Evolutionary conservation across 495 filamentous ascomycete genomes (phyloP), one percentile per base, ranked within the genome.

Genomic region (Parmelia sp.): DNA sequence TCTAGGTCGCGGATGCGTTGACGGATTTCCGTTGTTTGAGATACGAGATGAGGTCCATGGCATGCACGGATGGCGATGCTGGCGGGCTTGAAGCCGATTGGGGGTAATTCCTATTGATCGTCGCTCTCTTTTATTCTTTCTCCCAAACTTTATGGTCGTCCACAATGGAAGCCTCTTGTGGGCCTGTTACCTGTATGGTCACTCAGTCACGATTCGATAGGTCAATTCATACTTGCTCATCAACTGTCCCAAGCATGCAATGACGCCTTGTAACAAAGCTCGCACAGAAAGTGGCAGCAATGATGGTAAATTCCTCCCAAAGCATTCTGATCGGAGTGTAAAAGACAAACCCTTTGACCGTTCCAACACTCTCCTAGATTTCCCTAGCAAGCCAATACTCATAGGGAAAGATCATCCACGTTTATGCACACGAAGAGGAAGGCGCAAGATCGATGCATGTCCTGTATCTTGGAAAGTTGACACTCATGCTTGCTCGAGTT

Each of bases 201-300:
- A 57, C 61, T 45, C 57, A 57, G 61, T 45, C 35, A 29, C 21
- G 17, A 10, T n/a, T 55, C 29, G 1, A 55, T 37, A 45, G n/a
- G 47, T 31, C 61, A 37, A 33, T 33, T 25, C 61, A 21, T 44
- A 42, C 8, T 33, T 19, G 29, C 51, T 42, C 17, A 33, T 55
- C 51, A 35, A 0, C 2, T n/a, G 29, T 33, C 29, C 29, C 29
- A 55, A n/a, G 1, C 11, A 19, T 55, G 15, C 27, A 21, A 29
- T 55, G 27, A 33, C 29, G 2, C 29, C 29, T 23, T 7, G 10
- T 10, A 31, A 19, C 14, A 25, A 7, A 15, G 4, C 6, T 51
- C 15, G 12, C 23, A 29, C 15, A 12, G 14, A 51, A 51, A 2
- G n/a, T 25, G 45, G 9, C 10, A 25, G 0, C 23, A 1, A 5